Percentiles rank a stretch among this genome's conserved stretches.
Evolutionary conservation across 306 rosid genomes (phyloP).

Genomic region (Chamaecrista fasciculata): DNA sequence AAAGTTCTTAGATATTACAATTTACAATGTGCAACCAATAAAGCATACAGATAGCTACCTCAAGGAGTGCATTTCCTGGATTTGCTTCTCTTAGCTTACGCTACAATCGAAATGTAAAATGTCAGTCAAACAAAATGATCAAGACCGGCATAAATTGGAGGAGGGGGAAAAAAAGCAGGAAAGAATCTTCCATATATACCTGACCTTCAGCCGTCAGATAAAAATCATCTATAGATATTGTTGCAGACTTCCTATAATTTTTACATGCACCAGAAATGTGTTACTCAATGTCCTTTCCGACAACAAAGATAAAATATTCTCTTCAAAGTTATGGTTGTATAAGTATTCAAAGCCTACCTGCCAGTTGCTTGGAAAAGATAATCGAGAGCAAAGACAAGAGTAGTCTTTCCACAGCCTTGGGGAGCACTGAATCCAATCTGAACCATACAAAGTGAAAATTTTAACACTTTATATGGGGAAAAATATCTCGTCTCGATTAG

Average conservation of each 20-base stretch:
- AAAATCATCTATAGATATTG: slow-evolving; percentile 88
- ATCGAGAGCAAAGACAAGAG: slow-evolving; percentile 89
- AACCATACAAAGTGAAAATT: slow-evolving; percentile 24
- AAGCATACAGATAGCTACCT: slow-evolving; percentile 50
- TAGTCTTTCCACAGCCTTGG: slow-evolving; percentile 98
- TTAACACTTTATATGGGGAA: background rate
- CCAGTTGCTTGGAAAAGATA: slow-evolving; percentile 62
- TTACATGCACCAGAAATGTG: slow-evolving; percentile 30
- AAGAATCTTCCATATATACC: slow-evolving; percentile 44
- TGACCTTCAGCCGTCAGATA: slow-evolving; percentile 85
- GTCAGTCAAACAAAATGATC: slow-evolving; percentile 30
- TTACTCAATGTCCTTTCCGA: background rate
- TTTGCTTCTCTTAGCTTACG: slow-evolving; percentile 70
- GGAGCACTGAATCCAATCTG: slow-evolving; percentile 99
- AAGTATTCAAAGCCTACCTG: slow-evolving; percentile 43
- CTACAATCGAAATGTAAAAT: slow-evolving; percentile 45
- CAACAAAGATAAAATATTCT: slow-evolving; percentile 21
- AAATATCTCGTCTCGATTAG: background rate
- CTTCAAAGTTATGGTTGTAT: background rate
- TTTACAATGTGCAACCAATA: background rate
- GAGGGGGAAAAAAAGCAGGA: background rate
- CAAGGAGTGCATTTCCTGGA: slow-evolving; percentile 82
- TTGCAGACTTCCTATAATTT: slow-evolving; percentile 71
- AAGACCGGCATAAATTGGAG: background rate
- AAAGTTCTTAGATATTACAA: slow-evolving; percentile 6